phyloP scores from a whole-genome alignment of 2,329 filamentous ascomycete species.

The Fusarium verrucosum region DNA sequence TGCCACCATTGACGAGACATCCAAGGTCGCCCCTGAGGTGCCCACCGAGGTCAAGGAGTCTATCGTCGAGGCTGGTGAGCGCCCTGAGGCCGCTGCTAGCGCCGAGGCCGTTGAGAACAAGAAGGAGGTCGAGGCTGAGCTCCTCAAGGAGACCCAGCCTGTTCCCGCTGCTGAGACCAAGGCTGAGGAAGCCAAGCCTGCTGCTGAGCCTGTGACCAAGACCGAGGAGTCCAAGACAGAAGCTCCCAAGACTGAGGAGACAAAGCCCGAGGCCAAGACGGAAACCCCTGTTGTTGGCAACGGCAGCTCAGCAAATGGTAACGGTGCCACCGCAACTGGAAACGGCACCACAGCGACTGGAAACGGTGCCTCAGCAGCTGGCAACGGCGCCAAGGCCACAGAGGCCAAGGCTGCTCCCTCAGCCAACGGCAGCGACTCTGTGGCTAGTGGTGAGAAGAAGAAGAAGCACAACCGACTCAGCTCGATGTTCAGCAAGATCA shows the following conservation, averaged over 20 bases:
- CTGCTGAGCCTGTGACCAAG: constrained; percentile 12
- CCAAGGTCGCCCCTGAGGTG: constrained; percentile 59
- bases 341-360: constrained; percentile 32
- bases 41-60: constrained; percentile 67
- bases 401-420: constrained; percentile 36
- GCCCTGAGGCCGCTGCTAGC: constrained; percentile 77
- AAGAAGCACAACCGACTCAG: constrained; percentile 75
- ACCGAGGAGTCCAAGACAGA: constrained; percentile 13
- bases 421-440: constrained; percentile 28
- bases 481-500: constrained; percentile 68
- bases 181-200: constrained; percentile 51
- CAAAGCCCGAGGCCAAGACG: constrained; percentile 14
- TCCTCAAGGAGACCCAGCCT: constrained; percentile 70
- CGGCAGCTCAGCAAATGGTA: constrained; percentile 24
- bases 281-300: constrained; percentile 36
- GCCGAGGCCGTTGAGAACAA: constrained; percentile 77
- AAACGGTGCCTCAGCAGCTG: constrained; percentile 28
- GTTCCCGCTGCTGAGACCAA: constrained; percentile 65
- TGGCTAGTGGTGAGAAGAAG: constrained; percentile 63
- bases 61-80: constrained; percentile 64
- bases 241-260: constrained; percentile 7
- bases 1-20: constrained; percentile 51
- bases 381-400: constrained; percentile 37
- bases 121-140: constrained; percentile 76
- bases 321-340: constrained; percentile 28